These are phyloP conservation scores for Solanum hybrid DNA, from an alignment of 305 asterid species.

Conservation along the genomic window DNA sequence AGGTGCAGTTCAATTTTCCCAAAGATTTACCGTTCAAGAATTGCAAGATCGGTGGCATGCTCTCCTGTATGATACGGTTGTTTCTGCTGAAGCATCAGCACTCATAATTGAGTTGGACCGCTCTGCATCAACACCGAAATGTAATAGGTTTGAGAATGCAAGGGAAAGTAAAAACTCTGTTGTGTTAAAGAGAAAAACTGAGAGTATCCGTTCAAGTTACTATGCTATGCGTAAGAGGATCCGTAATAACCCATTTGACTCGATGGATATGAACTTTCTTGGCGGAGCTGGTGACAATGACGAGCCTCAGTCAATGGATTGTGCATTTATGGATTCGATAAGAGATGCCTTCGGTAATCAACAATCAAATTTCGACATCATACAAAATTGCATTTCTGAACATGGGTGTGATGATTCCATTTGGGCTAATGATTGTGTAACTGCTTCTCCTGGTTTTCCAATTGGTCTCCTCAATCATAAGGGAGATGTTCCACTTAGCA, in stretches of 20 bases:
- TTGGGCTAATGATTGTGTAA: constrained; percentile 16
- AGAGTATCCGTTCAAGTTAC: constrained; percentile 42
- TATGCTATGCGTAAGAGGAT: constrained; percentile 64
- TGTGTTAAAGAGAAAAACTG: constrained; percentile 46
- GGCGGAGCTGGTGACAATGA: constrained; percentile 18
- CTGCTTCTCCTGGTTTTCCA: background rate
- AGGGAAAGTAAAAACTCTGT: constrained; percentile 24
- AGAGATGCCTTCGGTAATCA: constrained; percentile 29
- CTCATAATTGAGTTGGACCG: constrained; percentile 41
- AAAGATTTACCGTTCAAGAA: constrained; percentile 45
- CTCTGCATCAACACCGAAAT: constrained; percentile 23
- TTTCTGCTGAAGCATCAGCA: constrained; percentile 46
- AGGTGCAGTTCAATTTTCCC: constrained; percentile 79
- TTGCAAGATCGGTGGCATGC: constrained; percentile 66
- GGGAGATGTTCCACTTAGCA: background rate
- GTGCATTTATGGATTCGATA: constrained; percentile 17
- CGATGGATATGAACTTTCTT: constrained; percentile 29
- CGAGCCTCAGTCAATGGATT: constrained; percentile 17
- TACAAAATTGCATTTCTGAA: constrained; percentile 21
- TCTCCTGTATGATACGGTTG: constrained; percentile 60
- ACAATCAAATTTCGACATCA: constrained; percentile 20
- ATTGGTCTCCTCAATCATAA: background rate
- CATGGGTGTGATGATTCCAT: constrained; percentile 14
- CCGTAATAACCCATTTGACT: constrained; percentile 32
- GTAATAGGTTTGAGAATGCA: constrained; percentile 24